A percentile compares a stretch with the other conserved stretches of the same genome.
Evolutionary conservation across 2,329 filamentous ascomycete genomes (phyloP).

Genomic region (Didymella keratinophila): DNA sequence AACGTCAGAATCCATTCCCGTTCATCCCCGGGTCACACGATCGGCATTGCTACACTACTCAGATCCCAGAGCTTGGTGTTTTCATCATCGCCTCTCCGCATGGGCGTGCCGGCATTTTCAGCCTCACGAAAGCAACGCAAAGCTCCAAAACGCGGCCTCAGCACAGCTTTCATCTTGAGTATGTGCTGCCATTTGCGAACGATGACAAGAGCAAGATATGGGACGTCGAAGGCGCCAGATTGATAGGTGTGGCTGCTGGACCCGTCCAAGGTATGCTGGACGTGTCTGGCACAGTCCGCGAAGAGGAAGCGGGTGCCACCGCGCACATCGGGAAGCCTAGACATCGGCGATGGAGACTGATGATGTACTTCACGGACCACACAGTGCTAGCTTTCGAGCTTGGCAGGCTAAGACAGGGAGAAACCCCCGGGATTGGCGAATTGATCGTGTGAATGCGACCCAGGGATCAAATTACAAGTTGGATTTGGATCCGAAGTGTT

Average conservation of each 20-base stretch:
- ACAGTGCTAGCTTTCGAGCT: constrained; percentile 75
- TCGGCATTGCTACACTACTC: constrained; percentile 68
- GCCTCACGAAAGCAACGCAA: constrained; percentile 61
- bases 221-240: constrained; percentile 43
- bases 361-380: constrained; percentile 76
- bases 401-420: constrained; percentile 30
- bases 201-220: constrained; percentile 18
- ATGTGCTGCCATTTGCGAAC: constrained; percentile 59
- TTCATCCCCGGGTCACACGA: constrained; percentile 41
- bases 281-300: constrained; percentile 33
- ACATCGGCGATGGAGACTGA: constrained; percentile 66
- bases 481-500: not conserved
- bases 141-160: constrained; percentile 38
- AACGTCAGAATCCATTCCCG: constrained; percentile 1
- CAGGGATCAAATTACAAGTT: not conserved
- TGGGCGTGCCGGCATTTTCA: constrained; percentile 70
- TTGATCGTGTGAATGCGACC: constrained; percentile 32
- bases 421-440: constrained; percentile 28
- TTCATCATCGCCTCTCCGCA: constrained; percentile 72
- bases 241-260: constrained; percentile 73
- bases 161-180: constrained; percentile 63
- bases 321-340: too few species aligned
- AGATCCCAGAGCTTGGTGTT: constrained; percentile 74
- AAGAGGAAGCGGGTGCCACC: constrained; percentile 30
- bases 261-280: constrained; percentile 63